Conservation (phyloP, 1,284 basidiomycete genomes). For the Ustilago tritici region DNA sequence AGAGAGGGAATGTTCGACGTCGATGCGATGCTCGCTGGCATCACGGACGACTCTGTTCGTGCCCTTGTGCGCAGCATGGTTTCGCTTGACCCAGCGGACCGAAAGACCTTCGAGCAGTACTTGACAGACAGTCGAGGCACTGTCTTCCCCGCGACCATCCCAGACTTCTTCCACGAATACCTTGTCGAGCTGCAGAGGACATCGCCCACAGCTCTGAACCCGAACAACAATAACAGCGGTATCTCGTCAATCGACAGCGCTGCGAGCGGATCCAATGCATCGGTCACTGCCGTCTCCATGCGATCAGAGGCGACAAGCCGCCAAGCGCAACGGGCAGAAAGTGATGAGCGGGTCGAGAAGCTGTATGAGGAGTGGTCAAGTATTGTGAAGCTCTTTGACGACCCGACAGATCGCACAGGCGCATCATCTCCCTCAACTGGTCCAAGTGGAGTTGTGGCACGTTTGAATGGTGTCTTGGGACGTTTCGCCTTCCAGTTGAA, state of each 20-base stretch:
- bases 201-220: conserved; percentile 15
- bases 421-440: conserved; percentile 5
- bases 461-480: conserved; percentile 22
- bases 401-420: background rate
- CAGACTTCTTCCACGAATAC: conserved; percentile 92
- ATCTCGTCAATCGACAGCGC: conserved; percentile 29
- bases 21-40: conserved; percentile 79
- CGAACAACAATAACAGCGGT: conserved; percentile 5
- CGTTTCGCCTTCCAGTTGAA: conserved; percentile 50
- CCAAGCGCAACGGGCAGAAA: conserved; percentile 42
- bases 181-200: conserved; percentile 81
- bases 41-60: conserved; percentile 84
- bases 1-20: conserved; percentile 85
- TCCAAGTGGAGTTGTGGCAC: conserved; percentile 16
- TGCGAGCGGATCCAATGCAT: conserved; percentile 39
- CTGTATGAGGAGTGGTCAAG: conserved; percentile 67
- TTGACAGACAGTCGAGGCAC: conserved; percentile 79
- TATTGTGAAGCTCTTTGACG: conserved; percentile 51
- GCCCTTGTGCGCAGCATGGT: conserved; percentile 87
- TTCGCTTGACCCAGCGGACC: conserved; percentile 78
- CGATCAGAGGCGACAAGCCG: conserved; percentile 24
- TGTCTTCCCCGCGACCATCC: conserved; percentile 91
- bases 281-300: conserved; percentile 38
- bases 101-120: conserved; percentile 87
- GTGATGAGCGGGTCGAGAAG: conserved; percentile 66